phyloP scores from a whole-genome alignment of 345 rosid species.

The Chamaenerion angustifolium region DNA sequence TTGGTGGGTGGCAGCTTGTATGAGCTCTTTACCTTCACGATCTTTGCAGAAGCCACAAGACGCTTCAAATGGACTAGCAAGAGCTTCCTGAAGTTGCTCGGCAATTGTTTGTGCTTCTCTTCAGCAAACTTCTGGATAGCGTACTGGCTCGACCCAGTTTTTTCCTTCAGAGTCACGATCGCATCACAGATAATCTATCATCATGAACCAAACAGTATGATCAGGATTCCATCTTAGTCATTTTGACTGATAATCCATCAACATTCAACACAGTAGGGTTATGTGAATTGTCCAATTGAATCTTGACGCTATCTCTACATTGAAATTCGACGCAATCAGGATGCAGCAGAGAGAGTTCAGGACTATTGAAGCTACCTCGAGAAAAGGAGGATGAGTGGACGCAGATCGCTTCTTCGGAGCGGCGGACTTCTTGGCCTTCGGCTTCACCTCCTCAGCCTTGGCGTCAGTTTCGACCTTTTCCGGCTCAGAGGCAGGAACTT shows the following conservation, averaged over 20 bases:
- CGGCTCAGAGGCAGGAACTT: neutral
- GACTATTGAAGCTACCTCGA: conserved; percentile 34
- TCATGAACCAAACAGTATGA: neutral
- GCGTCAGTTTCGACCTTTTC: neutral
- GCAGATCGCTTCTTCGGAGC: conserved; percentile 5
- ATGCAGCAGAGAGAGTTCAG: neutral
- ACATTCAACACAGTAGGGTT: conserved; percentile 4
- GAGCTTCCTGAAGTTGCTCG: conserved; percentile 49
- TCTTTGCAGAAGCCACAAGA: conserved; percentile 50
- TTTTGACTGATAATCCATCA: neutral
- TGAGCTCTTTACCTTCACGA: conserved; percentile 62
- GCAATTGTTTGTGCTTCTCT: conserved; percentile 61
- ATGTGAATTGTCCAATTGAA: neutral
- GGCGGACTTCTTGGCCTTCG: conserved; percentile 8
- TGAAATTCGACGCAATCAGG: too few relatives aligned
- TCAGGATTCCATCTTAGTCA: too few relatives aligned
- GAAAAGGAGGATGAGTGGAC: conserved; percentile 52
- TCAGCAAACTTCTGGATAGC: conserved; percentile 77
- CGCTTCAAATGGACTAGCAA: conserved; percentile 47
- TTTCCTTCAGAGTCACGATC: conserved; percentile 58
- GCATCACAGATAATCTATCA: conserved; percentile 67
- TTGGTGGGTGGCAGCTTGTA: conserved; percentile 48
- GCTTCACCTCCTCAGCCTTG: conserved; percentile 7
- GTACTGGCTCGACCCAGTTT: conserved; percentile 77
- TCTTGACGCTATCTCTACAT: too few relatives aligned